Evolutionary conservation across 2,329 filamentous ascomycete species (phyloP).

Genomic region (Phyllachora maydis): DNA sequence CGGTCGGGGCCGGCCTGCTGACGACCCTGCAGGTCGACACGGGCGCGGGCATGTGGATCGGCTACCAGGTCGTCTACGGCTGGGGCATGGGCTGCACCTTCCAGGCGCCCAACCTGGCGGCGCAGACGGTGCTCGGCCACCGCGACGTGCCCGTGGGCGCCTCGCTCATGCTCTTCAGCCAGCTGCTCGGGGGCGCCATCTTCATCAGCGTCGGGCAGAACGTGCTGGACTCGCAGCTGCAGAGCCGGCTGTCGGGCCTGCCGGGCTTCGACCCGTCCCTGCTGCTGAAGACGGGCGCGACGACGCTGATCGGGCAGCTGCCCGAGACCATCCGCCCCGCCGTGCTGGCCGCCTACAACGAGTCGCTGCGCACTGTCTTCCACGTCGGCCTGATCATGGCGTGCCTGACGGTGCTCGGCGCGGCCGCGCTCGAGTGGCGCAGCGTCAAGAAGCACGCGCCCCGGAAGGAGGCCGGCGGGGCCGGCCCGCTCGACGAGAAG

Average conservation of each 20-base stretch:
- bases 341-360: conserved; percentile 32
- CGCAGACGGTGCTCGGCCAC: conserved; percentile 20
- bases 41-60: conserved; percentile 11
- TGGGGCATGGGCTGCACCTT: conserved; percentile 20
- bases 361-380: conserved; percentile 35
- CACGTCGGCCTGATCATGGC: conserved; percentile 35
- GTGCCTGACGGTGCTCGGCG: conserved; percentile 30
- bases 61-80: conserved; percentile 22
- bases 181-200: conserved; percentile 22
- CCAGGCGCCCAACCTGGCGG: conserved; percentile 23
- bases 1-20: conserved; percentile 19
- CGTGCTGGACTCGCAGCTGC: conserved; percentile 18
- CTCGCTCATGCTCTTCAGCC: conserved; percentile 21
- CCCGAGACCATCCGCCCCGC: conserved; percentile 4
- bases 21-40: conserved; percentile 17
- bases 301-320: conserved; percentile 10
- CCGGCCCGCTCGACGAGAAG: too few relatives aligned
- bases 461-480: conserved; percentile 5
- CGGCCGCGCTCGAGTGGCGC: conserved; percentile 37
- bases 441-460: conserved; percentile 15
- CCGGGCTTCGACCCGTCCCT: conserved; percentile 7
- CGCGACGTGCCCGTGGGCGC: conserved; percentile 19
- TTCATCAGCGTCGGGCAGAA: conserved; percentile 23
- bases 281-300: conserved; percentile 34
- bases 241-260: conserved; percentile 11